Evolutionary conservation across 345 rosid genomes (phyloP).

Genomic region (Draba incana): DNA sequence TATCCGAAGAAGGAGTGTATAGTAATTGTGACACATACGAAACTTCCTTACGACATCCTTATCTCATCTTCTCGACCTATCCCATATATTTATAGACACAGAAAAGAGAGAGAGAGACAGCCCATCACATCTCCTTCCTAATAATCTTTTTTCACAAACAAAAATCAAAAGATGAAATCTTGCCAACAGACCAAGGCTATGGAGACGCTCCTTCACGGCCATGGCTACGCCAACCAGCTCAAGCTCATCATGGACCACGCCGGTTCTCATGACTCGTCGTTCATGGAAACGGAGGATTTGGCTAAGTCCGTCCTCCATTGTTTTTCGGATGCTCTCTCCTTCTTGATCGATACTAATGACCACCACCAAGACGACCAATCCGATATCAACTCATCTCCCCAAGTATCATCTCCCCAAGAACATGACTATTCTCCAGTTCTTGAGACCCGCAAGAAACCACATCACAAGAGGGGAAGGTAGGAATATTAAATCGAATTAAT

Average conservation of each 20-base stretch:
- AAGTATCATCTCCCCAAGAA: not conserved
- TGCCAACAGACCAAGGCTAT: conserved; percentile 35
- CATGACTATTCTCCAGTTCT: conserved; percentile 29
- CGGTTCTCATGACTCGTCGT: not conserved
- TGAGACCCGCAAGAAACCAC: conserved; percentile 25
- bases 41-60: conserved; percentile 30
- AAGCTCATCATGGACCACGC: conserved; percentile 33
- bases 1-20: conserved; percentile 15
- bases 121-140: no score
- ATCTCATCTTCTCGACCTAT: conserved; percentile 7
- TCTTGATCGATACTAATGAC: conserved; percentile 30
- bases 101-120: no score
- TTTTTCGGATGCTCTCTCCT: conserved; percentile 43
- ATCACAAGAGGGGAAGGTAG: conserved; percentile 43
- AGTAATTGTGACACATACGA: conserved; percentile 22
- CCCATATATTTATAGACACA: not conserved
- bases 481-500: not conserved
- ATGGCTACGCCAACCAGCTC: conserved; percentile 36
- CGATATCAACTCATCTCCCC: conserved; percentile 31
- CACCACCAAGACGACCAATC: conserved; percentile 31
- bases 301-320: conserved; percentile 42
- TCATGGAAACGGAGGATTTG: conserved; percentile 34
- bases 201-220: conserved; percentile 41
- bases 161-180: conserved; percentile 32
- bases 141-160: no score